These are phyloP conservation scores for Globisporangium acanthophoron DNA, from an alignment of 352 stramenopile species.

Conservation along the genomic window DNA sequence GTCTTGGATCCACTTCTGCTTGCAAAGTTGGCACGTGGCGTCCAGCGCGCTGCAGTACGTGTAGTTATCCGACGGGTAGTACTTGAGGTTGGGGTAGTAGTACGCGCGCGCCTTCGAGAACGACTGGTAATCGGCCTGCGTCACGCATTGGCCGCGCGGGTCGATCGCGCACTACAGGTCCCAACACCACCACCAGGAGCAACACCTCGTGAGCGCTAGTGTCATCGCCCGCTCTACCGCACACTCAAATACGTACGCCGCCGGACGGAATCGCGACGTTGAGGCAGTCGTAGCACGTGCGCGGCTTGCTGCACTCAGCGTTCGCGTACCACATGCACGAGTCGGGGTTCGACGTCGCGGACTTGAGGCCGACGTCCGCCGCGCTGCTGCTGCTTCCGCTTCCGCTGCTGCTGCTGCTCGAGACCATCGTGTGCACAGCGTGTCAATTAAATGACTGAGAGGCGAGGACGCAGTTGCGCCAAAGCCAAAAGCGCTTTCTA, in stretches of 20 bases:
- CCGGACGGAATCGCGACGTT: conserved; percentile 23
- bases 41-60: conserved; percentile 35
- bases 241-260: background rate
- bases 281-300: conserved; percentile 54
- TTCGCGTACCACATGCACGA: conserved; percentile 32
- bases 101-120: conserved; percentile 34
- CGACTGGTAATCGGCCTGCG: conserved; percentile 22
- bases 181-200: background rate
- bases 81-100: conserved; percentile 38
- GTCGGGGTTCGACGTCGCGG: conserved; percentile 17
- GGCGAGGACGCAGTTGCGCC: background rate
- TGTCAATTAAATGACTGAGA: background rate
- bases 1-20: conserved; percentile 22
- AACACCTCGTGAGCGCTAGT: background rate
- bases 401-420: background rate
- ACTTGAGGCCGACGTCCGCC: conserved; percentile 11
- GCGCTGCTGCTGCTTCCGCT: background rate
- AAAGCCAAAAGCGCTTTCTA: background rate
- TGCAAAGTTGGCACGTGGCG: conserved; percentile 26
- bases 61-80: conserved; percentile 33
- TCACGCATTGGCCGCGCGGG: conserved; percentile 29
- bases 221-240: background rate
- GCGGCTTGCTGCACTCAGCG: conserved; percentile 24
- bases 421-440: background rate
- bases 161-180: conserved; percentile 28